Conservation (phyloP, 345 rosid genomes). For the Syzygium oleosum region DNA sequence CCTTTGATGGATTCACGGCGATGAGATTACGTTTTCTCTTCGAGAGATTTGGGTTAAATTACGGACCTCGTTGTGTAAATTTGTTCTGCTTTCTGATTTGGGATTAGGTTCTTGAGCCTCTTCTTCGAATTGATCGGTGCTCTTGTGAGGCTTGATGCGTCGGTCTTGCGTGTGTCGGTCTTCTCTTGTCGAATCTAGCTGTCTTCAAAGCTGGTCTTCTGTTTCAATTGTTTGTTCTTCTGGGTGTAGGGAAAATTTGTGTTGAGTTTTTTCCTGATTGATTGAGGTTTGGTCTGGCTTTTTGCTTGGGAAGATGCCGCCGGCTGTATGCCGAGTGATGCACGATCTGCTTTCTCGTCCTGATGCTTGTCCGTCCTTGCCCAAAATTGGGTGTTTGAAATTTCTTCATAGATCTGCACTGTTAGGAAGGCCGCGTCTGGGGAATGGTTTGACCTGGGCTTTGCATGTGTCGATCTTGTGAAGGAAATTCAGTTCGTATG, state of each 20-base stretch:
- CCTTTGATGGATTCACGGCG: neutral
- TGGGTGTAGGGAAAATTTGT: neutral
- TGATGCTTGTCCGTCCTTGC: neutral
- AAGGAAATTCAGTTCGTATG: neutral
- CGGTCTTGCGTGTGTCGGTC: neutral
- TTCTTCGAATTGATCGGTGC: neutral
- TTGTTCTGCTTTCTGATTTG: neutral
- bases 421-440: neutral
- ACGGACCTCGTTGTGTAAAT: neutral
- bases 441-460: neutral
- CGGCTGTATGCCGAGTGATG: neutral
- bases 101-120: neutral
- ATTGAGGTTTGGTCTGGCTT: neutral
- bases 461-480: neutral
- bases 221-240: neutral
- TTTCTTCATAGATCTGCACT: neutral
- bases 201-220: too few species aligned
- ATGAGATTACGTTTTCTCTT: neutral
- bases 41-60: neutral
- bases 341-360: neutral
- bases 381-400: neutral
- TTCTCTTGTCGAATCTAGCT: neutral
- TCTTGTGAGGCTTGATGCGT: neutral
- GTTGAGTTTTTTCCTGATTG: fast-evolving
- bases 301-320: neutral